Evolutionary conservation across 768 basidiomycete genomes (phyloP).

Genomic region (Nidula microcarpa): DNA sequence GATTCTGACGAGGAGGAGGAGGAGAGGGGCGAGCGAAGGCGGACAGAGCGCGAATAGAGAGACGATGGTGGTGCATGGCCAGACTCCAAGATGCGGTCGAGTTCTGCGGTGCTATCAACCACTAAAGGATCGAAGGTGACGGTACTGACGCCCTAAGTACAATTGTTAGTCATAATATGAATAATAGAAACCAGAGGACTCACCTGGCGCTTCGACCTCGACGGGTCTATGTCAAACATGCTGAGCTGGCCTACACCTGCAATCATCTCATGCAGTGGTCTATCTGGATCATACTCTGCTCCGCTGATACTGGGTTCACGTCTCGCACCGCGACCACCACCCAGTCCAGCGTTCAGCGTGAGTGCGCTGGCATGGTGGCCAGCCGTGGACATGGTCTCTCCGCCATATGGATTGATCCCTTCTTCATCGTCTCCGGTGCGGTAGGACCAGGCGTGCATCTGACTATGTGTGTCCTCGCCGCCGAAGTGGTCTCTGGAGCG

Average conservation of each 20-base stretch:
- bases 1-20: conserved; percentile 48
- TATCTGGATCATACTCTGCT: conserved; percentile 84
- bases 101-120: conserved; percentile 58
- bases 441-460: conserved; percentile 55
- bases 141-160: conserved; percentile 22
- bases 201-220: conserved; percentile 48
- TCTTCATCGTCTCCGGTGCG: conserved; percentile 60
- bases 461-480: conserved; percentile 48
- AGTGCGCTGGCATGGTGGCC: conserved; percentile 89
- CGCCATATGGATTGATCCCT: conserved; percentile 62
- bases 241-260: conserved; percentile 56
- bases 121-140: conserved; percentile 53
- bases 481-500: conserved; percentile 48
- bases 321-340: conserved; percentile 44
- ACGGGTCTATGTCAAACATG: conserved; percentile 51
- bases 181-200: conserved; percentile 13
- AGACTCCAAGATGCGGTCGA: conserved; percentile 58
- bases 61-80: conserved; percentile 37
- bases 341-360: conserved; percentile 82
- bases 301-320: conserved; percentile 64
- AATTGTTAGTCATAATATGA: conserved; percentile 1
- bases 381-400: conserved; percentile 74
- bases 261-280: conserved; percentile 72
- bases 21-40: conserved; percentile 45
- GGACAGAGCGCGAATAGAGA: conserved; percentile 30